phyloP scores from a whole-genome alignment of 257 asterid species.

The Przewalskia tangutica region DNA sequence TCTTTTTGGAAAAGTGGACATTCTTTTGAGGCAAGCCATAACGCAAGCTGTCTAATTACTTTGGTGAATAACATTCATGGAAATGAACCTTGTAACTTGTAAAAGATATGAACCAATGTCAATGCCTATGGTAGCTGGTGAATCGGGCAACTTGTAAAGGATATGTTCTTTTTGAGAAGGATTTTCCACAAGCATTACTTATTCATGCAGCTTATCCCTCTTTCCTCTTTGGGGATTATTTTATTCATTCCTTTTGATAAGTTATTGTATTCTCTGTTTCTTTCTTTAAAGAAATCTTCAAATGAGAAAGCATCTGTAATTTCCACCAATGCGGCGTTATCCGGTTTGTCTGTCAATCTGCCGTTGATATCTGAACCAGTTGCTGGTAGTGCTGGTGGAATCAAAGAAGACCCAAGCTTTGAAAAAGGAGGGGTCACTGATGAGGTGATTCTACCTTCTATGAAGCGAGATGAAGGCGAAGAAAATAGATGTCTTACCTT shows the following conservation, averaged over 20 bases:
- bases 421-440: conserved; percentile 15
- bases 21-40: background rate
- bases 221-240: background rate
- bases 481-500: conserved; percentile 10
- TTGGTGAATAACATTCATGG: background rate
- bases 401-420: conserved; percentile 12
- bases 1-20: background rate
- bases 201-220: background rate
- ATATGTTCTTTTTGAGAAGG: background rate
- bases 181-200: background rate
- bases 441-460: conserved; percentile 15
- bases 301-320: conserved; percentile 29
- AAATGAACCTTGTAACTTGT: background rate
- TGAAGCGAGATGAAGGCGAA: conserved; percentile 18
- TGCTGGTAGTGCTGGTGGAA: conserved; percentile 10
- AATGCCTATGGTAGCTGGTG: background rate
- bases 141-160: background rate
- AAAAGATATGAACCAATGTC: too few species aligned
- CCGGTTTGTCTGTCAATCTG: conserved; percentile 20
- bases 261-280: background rate
- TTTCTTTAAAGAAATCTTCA: conserved; percentile 29
- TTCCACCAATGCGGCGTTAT: conserved; percentile 21
- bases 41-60: background rate
- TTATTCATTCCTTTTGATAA: background rate
- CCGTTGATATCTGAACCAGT: conserved; percentile 23